Conservation (phyloP, 108 stramenopile species). For the Skeletonema marinoi region DNA sequence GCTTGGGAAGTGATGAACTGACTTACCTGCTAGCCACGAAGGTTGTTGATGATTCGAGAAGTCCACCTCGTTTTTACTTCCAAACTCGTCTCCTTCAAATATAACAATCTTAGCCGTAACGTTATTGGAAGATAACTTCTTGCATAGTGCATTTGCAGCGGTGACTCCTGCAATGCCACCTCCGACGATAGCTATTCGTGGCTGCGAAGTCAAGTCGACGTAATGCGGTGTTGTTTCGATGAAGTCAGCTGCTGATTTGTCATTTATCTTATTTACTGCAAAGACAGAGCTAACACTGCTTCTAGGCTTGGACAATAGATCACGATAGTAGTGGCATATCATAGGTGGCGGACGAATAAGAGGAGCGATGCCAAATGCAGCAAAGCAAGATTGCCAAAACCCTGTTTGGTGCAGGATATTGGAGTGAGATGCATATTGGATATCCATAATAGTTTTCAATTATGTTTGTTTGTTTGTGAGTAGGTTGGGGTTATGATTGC, state of each 20-base stretch:
- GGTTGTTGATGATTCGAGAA: constrained; percentile 31
- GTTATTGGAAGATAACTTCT: background rate
- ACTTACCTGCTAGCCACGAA: constrained; percentile 45
- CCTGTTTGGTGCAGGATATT: background rate
- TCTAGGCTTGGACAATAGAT: background rate
- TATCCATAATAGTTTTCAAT: background rate
- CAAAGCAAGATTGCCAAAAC: constrained; percentile 22
- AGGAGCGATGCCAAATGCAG: constrained; percentile 14
- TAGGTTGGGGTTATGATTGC: too few species aligned
- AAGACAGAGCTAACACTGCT: background rate
- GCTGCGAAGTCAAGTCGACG: background rate
- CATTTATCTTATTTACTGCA: background rate
- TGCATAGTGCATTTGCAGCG: constrained; percentile 39
- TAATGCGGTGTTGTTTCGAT: background rate
- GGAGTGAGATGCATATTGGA: background rate
- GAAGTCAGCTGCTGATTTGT: background rate
- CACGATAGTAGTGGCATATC: constrained; percentile 1
- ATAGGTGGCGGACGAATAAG: constrained; percentile 24
- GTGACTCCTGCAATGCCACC: constrained; percentile 52
- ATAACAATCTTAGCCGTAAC: constrained; percentile 36
- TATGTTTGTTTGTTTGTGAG: background rate
- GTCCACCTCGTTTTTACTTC: constrained; percentile 1
- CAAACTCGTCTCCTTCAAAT: constrained; percentile 37
- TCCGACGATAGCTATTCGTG: constrained; percentile 43
- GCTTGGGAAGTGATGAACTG: background rate